phyloP scores from a whole-genome alignment of 495 filamentous ascomycete genomes.

The Penicillium fimorum region DNA sequence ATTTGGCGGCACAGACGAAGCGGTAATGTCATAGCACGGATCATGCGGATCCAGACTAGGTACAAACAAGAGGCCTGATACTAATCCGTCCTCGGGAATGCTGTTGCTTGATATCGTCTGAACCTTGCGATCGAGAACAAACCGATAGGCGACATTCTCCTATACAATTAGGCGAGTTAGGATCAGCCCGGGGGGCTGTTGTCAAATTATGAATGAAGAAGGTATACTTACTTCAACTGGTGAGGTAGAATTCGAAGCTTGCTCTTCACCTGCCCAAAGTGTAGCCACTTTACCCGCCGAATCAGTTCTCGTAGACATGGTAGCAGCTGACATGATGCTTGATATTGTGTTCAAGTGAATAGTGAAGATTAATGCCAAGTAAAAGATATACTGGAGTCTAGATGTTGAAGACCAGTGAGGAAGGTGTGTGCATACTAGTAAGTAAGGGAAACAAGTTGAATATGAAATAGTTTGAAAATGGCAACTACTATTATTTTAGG shows the following conservation, averaged over 20 bases:
- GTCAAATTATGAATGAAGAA: neutral
- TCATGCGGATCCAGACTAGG: slow-evolving; percentile 59
- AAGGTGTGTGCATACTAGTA: slow-evolving; percentile 9
- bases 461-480: neutral
- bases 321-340: slow-evolving; percentile 1
- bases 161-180: slow-evolving; percentile 24
- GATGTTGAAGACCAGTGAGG: slow-evolving; percentile 3
- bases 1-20: slow-evolving; percentile 64
- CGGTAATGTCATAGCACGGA: slow-evolving; percentile 58
- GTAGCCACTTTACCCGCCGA: slow-evolving; percentile 38
- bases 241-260: slow-evolving; percentile 33
- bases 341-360: neutral
- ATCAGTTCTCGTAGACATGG: slow-evolving; percentile 24
- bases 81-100: slow-evolving; percentile 51
- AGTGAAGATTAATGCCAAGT: neutral
- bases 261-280: slow-evolving; percentile 41
- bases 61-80: slow-evolving; percentile 79
- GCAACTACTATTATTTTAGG: neutral
- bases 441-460: neutral
- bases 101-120: slow-evolving; percentile 68
- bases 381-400: neutral
- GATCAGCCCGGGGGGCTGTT: neutral
- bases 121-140: slow-evolving; percentile 57
- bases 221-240: slow-evolving; percentile 36
- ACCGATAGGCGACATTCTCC: slow-evolving; percentile 64